Percentiles rank a stretch among this genome's conserved stretches.
Conservation (phyloP, 352 stramenopile species). For the Phytophthora pluvialis region DNA sequence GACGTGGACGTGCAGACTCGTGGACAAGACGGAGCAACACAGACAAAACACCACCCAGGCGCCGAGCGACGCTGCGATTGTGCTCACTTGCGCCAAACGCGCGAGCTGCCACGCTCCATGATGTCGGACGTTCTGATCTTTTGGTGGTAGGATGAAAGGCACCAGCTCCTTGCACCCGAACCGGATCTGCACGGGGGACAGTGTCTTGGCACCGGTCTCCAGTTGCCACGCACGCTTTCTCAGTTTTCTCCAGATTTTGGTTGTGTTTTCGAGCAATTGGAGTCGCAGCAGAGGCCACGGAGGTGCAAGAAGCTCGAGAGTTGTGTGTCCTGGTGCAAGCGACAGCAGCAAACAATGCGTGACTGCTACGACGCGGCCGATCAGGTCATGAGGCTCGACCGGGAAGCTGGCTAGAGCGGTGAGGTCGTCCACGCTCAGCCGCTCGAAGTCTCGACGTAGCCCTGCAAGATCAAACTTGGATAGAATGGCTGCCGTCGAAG, state of each 20-base stretch:
- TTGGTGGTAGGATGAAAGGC: slow-evolving; percentile 17
- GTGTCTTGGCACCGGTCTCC: slow-evolving; percentile 19
- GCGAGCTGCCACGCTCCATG: slow-evolving; percentile 19
- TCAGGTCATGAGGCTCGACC: slow-evolving; percentile 45
- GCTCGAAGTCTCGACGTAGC: slow-evolving; percentile 33
- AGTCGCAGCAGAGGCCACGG: slow-evolving; percentile 65
- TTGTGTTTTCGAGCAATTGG: slow-evolving; percentile 46
- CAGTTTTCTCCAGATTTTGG: slow-evolving; percentile 45
- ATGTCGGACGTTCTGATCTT: background rate
- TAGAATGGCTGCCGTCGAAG: background rate
- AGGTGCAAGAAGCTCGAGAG: slow-evolving; percentile 33
- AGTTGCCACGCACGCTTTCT: slow-evolving; percentile 48
- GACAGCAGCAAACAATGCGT: slow-evolving; percentile 56
- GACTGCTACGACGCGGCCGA: slow-evolving; percentile 43
- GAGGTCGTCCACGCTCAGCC: slow-evolving; percentile 52
- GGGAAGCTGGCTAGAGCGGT: slow-evolving; percentile 48
- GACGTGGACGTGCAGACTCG: background rate
- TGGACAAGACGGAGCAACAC: slow-evolving; percentile 25
- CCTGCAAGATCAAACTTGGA: slow-evolving; percentile 25
- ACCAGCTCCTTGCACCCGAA: slow-evolving; percentile 47
- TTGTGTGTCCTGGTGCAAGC: slow-evolving; percentile 33
- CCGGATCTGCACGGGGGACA: slow-evolving; percentile 43
- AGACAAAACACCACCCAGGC: slow-evolving; percentile 54
- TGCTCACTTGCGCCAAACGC: slow-evolving; percentile 45
- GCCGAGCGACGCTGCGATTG: slow-evolving; percentile 52